A percentile compares a stretch with the other conserved stretches of the same genome.
phyloP scores from a whole-genome alignment of 2,329 filamentous ascomycete genomes.

The Nigrospora sphaerica region DNA sequence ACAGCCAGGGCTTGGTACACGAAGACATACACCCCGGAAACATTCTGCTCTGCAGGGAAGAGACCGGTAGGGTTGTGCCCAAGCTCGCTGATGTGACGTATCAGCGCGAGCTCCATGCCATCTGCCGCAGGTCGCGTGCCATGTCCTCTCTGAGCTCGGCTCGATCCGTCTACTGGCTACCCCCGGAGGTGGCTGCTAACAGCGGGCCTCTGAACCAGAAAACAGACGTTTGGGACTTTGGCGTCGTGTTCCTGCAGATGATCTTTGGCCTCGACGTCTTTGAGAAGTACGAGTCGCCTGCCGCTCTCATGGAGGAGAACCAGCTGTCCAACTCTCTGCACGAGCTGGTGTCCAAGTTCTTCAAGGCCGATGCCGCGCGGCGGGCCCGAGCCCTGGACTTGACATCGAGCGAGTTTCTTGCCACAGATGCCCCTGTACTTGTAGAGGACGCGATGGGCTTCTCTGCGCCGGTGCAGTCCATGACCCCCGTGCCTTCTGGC shows the following conservation, averaged over 20 bases:
- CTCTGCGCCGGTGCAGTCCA: conserved; percentile 32
- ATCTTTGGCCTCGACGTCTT: conserved; percentile 76
- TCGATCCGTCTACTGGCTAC: conserved; percentile 75
- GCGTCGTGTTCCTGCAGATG: conserved; percentile 89
- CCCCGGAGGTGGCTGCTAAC: conserved; percentile 64
- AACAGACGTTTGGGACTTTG: conserved; percentile 92
- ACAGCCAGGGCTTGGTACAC: conserved; percentile 78
- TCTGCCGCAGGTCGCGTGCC: conserved; percentile 46
- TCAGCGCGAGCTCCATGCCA: conserved; percentile 58
- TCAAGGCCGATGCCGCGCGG: conserved; percentile 78
- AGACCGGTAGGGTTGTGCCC: conserved; percentile 60
- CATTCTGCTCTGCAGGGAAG: conserved; percentile 66
- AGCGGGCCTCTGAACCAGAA: conserved; percentile 63
- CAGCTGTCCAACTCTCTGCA: conserved; percentile 67
- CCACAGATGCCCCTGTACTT: conserved; percentile 55
- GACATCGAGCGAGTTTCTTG: conserved; percentile 57
- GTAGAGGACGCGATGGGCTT: conserved; percentile 34
- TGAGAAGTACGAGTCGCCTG: conserved; percentile 72
- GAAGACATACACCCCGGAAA: conserved; percentile 76
- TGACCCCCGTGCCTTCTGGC: conserved; percentile 33
- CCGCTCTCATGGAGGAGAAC: conserved; percentile 62
- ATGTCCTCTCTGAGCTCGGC: conserved; percentile 50
- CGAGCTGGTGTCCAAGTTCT: conserved; percentile 77
- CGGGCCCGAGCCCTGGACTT: conserved; percentile 75
- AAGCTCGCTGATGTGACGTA: conserved; percentile 72